Conservation (phyloP, 176 grass and related monocot species). For the Raddia guianensis region DNA sequence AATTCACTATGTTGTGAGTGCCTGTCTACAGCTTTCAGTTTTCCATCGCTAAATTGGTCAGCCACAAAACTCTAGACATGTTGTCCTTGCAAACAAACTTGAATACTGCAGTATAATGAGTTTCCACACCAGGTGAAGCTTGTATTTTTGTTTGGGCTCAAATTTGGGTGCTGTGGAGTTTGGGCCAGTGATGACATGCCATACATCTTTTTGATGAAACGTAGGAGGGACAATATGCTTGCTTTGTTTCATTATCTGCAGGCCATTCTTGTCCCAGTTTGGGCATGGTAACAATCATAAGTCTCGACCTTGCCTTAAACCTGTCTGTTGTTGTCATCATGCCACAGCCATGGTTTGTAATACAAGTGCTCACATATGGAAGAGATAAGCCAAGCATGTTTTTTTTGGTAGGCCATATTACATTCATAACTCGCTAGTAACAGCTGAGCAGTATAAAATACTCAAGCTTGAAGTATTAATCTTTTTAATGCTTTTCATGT, state of each 20-base stretch:
- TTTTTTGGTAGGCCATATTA: neutral
- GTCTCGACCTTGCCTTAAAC: neutral
- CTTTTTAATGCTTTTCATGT: neutral
- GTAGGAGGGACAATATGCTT: slow-evolving; percentile 4
- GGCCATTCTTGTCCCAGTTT: slow-evolving; percentile 11
- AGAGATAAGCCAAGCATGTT: neutral
- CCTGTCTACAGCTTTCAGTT: neutral
- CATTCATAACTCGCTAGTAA: neutral
- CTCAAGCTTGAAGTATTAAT: neutral
- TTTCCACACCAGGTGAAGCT: slow-evolving; percentile 3
- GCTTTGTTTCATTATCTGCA: neutral
- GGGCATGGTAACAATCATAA: neutral
- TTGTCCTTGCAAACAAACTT: slow-evolving; percentile 15
- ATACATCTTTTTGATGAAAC: slow-evolving; percentile 20
- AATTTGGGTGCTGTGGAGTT: slow-evolving; percentile 1
- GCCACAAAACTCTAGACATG: slow-evolving; percentile 5
- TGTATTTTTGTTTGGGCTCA: neutral
- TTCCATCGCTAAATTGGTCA: neutral
- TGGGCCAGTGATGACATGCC: neutral
- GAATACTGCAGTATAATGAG: neutral
- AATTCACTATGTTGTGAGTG: neutral
- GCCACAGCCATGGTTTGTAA: slow-evolving; percentile 13
- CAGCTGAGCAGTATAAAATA: slow-evolving; percentile 7
- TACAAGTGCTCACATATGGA: neutral
- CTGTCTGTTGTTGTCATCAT: neutral